Conservation (phyloP, 1,284 basidiomycete species). For the Austroboletus sp. region DNA sequence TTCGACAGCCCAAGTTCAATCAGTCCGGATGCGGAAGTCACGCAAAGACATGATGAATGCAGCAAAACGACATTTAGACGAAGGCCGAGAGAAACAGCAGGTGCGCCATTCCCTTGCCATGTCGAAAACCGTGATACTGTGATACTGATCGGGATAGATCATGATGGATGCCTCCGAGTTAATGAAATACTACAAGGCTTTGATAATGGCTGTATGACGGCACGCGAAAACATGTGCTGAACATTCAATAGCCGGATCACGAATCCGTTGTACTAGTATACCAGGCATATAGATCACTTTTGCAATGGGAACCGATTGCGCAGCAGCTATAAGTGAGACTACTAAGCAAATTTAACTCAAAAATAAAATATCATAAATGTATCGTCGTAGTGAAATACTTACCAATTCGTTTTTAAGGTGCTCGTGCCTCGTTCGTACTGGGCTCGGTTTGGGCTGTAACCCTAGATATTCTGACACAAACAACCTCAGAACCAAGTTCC, state of each 20-base stretch:
- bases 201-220: slow-evolving; percentile 29
- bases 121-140: not conserved
- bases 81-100: slow-evolving; percentile 39
- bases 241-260: not conserved
- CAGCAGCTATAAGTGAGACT: slow-evolving; percentile 11
- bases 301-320: not conserved
- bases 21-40: slow-evolving; percentile 31
- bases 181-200: slow-evolving; percentile 42
- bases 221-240: not conserved
- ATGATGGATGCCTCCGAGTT: slow-evolving; percentile 38
- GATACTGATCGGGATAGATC: slow-evolving; percentile 26
- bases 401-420: slow-evolving; percentile 27
- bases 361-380: not conserved
- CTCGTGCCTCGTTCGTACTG: slow-evolving; percentile 5
- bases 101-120: slow-evolving; percentile 16
- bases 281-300: no score
- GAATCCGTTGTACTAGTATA: not conserved
- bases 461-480: slow-evolving; percentile 89
- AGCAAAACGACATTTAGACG: slow-evolving; percentile 36
- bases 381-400: slow-evolving; percentile 7
- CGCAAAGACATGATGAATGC: slow-evolving; percentile 34
- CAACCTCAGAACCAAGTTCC: slow-evolving; percentile 84
- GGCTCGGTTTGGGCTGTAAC: slow-evolving; percentile 43
- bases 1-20: slow-evolving; percentile 34
- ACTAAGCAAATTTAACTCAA: slow-evolving; percentile 15